phyloP scores from a whole-genome alignment of 2,329 filamentous ascomycete species.

The Tolypocladium nubicola region DNA sequence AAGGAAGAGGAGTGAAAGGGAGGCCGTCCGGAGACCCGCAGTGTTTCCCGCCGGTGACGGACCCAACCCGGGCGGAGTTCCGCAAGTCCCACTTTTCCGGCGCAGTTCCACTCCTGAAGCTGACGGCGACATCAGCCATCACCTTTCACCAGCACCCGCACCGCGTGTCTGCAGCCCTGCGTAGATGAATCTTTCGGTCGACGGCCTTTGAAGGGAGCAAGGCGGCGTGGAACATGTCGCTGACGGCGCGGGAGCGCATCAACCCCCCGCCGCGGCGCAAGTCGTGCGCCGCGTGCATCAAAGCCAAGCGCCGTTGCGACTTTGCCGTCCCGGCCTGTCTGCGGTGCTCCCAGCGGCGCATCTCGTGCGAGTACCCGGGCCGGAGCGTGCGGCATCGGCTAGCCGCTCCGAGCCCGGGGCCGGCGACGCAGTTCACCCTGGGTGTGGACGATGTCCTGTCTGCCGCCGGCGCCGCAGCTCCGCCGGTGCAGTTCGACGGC shows the following conservation, averaged over 20 bases:
- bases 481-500: background rate
- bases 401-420: background rate
- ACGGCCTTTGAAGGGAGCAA: background rate
- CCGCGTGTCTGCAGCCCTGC: background rate
- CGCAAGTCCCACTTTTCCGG: conserved; percentile 13
- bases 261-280: conserved; percentile 41
- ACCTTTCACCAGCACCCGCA: background rate
- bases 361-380: conserved; percentile 35
- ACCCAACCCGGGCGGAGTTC: conserved; percentile 14
- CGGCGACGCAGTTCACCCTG: no score
- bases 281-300: conserved; percentile 45
- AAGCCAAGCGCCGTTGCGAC: conserved; percentile 47
- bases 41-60: background rate
- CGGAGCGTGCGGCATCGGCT: background rate
- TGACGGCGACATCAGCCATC: background rate
- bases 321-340: conserved; percentile 38
- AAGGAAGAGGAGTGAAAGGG: background rate
- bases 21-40: conserved; percentile 2
- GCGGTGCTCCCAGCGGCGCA: conserved; percentile 36
- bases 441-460: no score
- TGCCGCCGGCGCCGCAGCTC: background rate
- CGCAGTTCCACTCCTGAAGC: background rate
- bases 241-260: conserved; percentile 22
- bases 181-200: background rate
- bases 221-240: conserved; percentile 12